These are phyloP conservation scores for Ilyonectria sp. DNA, from an alignment of 2,329 filamentous ascomycete genomes.

Conservation along the genomic window DNA sequence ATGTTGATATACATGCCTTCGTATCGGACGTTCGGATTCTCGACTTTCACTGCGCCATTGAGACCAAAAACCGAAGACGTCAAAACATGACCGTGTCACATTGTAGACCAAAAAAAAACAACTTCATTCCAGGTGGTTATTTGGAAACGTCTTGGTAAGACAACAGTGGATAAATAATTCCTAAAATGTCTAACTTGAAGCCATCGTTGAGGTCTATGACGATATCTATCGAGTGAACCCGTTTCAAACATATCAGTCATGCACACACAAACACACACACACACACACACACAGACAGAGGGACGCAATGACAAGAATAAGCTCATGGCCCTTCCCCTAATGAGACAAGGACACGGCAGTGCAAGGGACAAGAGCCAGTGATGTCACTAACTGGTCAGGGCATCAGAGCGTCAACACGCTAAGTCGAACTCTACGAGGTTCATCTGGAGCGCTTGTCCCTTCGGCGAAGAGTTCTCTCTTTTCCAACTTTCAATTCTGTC, in stretches of 20 bases:
- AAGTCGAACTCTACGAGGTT: not conserved
- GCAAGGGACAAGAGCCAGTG: constrained; percentile 1
- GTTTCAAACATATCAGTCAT: too few relatives aligned
- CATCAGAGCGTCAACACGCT: not conserved
- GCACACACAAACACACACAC: too few relatives aligned
- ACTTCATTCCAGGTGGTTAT: too few relatives aligned
- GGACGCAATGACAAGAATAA: not conserved
- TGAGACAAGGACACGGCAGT: not conserved
- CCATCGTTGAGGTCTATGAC: not conserved
- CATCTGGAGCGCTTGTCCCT: not conserved
- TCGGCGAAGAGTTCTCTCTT: not conserved
- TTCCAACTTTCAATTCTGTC: too few relatives aligned
- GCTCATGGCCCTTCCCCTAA: not conserved
- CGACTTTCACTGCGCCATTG: too few relatives aligned
- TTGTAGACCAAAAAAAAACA: too few relatives aligned
- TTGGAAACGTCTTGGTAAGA: not conserved
- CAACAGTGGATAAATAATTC: not conserved
- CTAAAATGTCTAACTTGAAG: not conserved
- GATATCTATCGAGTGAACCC: not conserved
- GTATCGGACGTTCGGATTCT: too few relatives aligned
- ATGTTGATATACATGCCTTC: too few relatives aligned
- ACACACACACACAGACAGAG: too few relatives aligned
- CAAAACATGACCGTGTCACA: too few relatives aligned
- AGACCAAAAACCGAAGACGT: too few relatives aligned
- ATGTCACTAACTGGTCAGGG: constrained; percentile 1